Base-by-base conservation (phyloP, 192 early-diverging fungal species). In the Oehlia diaphana region DNA sequence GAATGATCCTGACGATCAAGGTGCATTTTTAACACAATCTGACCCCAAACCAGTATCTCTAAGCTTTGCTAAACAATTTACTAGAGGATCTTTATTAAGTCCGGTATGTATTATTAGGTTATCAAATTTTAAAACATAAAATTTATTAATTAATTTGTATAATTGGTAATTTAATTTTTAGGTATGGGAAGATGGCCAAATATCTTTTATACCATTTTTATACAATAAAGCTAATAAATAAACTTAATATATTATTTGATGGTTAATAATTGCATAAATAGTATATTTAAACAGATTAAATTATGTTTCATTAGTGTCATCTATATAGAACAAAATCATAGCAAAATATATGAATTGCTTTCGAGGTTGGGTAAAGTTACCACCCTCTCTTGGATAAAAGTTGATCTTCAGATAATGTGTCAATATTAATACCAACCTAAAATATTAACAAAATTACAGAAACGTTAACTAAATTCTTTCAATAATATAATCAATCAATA, bases 361-460 rank as follows among this genome's bases (percentile, higher is more conserved):
- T 42, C 39, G 7, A 42, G 0, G 7, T 42, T 3, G 1, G 14
- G 4, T 19, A 5, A 26, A 28, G 44, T 78, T 28, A 79, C 77
- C 77, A 79, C 14, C 77, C 77, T 39, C 77, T 66, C 35, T 79
- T 71, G 0, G 77, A 44, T 69, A 79, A 31, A 53, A 79, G 53
- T 44, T 79, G 67, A 62, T 69, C 53, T 6, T 49, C 35, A 1
- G 19, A 33, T 79, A 79, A 71, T 16, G 77, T 71, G n/a, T 79
- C 68, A 63, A 79, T 79, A 62, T 79, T 79, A 26, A 79, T 79
- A 12, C 77, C 77, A 79, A 79, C 77, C 77, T 79, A 47, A 26
- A 42, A 42, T 42, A 42, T 42, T 6, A 8, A 6, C 5, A 42
- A 42, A 8, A 50, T 35, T 63, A 31, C 12, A 49, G 26, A 4